These are phyloP conservation scores for Marasmius sp. DNA, from an alignment of 1,284 basidiomycete genomes.

Conservation along the genomic window DNA sequence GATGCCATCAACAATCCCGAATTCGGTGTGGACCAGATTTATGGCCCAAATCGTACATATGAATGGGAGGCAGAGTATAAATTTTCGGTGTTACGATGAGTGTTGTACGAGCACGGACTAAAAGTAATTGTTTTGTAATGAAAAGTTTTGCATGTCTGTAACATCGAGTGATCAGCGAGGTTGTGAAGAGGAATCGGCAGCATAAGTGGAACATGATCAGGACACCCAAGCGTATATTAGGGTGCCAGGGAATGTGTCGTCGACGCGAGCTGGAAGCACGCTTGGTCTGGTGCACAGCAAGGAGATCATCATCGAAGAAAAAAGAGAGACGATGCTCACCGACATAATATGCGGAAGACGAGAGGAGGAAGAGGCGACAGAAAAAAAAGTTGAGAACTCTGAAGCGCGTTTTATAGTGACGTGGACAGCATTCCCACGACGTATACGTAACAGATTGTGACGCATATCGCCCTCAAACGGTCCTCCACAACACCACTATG, in stretches of 20 bases:
- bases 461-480: background rate
- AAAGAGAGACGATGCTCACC: constrained; percentile 6
- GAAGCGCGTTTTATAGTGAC: background rate
- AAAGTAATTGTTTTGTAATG: background rate
- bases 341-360: background rate
- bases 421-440: background rate
- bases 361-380: background rate
- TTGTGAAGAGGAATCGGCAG: constrained; percentile 2
- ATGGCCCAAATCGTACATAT: constrained; percentile 39
- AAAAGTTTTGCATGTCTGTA: background rate
- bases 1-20: constrained; percentile 50
- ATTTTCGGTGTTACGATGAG: constrained; percentile 29
- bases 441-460: background rate
- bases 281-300: constrained; percentile 60
- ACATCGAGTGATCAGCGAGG: constrained; percentile 6
- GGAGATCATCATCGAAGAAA: constrained; percentile 19
- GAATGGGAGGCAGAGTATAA: constrained; percentile 41
- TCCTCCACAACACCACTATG: too few species aligned
- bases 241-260: constrained; percentile 44
- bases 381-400: background rate
- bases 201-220: constrained; percentile 31
- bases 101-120: constrained; percentile 16
- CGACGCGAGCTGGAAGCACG: constrained; percentile 32
- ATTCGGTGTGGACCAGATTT: constrained; percentile 44
- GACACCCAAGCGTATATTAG: constrained; percentile 46